phyloP scores from a whole-genome alignment of 2,329 filamentous ascomycete genomes.

The Helotiales sp. region DNA sequence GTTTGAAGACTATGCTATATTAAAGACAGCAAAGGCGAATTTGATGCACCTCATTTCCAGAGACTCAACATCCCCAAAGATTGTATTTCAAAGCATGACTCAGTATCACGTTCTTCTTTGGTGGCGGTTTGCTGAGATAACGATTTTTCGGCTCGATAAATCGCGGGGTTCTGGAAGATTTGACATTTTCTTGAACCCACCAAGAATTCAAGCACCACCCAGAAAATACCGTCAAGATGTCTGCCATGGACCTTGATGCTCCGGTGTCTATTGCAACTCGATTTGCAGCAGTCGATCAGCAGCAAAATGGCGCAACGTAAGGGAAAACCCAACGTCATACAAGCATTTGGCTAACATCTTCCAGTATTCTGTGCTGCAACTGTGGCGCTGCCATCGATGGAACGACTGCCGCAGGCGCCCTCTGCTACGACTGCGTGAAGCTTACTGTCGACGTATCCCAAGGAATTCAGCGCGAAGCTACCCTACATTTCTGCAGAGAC shows the following conservation, averaged over 20 bases:
- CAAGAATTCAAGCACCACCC: conserved; percentile 22
- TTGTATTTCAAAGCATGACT: conserved; percentile 10
- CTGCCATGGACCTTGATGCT: conserved; percentile 63
- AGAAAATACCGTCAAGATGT: conserved; percentile 48
- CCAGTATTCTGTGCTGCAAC: conserved; percentile 94
- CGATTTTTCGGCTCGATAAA: conserved; percentile 13
- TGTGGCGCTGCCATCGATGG: conserved; percentile 96
- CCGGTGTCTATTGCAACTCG: conserved; percentile 55
- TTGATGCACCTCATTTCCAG: not conserved
- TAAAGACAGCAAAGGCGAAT: too few relatives aligned
- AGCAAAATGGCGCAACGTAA: conserved; percentile 57
- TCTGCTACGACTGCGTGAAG: conserved; percentile 96
- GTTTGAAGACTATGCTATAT: too few relatives aligned
- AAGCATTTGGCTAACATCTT: conserved; percentile 28
- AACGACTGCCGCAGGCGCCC: conserved; percentile 80
- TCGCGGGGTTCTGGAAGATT: conserved; percentile 31
- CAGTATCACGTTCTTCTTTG: conserved; percentile 1
- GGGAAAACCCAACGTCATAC: conserved; percentile 35
- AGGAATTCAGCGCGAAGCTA: conserved; percentile 89
- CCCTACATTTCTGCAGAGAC: conserved; percentile 88
- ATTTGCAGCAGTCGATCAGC: conserved; percentile 31
- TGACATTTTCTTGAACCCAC: conserved; percentile 37
- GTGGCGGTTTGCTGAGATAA: conserved; percentile 4
- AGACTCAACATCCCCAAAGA: not conserved
- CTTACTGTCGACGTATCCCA: conserved; percentile 91